Conservation (phyloP, 1,284 basidiomycete species). For the Irpex lacteus region DNA sequence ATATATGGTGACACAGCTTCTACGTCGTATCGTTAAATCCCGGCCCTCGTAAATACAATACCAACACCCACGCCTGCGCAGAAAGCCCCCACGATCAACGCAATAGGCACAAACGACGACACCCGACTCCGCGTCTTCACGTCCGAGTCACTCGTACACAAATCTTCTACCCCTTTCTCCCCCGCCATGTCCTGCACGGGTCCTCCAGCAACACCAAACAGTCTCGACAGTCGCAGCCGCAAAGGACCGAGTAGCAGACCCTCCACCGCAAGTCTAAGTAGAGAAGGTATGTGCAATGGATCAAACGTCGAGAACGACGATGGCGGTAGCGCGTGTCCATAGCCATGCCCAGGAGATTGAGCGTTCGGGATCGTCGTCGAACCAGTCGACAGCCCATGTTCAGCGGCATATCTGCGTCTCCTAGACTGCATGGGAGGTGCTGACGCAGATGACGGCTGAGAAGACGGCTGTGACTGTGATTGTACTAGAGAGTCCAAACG, state of each 20-base stretch:
- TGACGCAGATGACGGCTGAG: not conserved
- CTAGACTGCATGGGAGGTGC: not conserved
- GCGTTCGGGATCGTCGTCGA: not conserved
- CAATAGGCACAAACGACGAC: not conserved
- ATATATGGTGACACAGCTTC: not conserved
- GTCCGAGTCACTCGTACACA: not conserved
- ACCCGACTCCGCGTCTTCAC: not conserved
- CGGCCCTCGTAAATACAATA: constrained; percentile 6
- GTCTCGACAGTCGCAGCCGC: not conserved
- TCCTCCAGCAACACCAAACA: not conserved
- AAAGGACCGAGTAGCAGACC: not conserved
- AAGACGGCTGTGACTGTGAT: not conserved
- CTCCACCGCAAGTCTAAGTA: not conserved
- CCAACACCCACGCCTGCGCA: constrained; percentile 12
- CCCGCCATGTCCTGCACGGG: not conserved
- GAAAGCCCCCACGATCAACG: constrained; percentile 9
- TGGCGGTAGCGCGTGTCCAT: not conserved
- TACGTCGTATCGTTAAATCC: not conserved
- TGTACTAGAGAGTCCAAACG: not conserved
- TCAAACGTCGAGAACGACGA: not conserved
- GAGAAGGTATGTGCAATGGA: not conserved
- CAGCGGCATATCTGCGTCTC: not conserved
- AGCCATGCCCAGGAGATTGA: too few relatives aligned
- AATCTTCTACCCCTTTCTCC: not conserved
- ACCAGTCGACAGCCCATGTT: not conserved